These are phyloP conservation scores for Durio zibethinus DNA, from an alignment of 345 rosid genomes.

Conservation along the genomic window DNA sequence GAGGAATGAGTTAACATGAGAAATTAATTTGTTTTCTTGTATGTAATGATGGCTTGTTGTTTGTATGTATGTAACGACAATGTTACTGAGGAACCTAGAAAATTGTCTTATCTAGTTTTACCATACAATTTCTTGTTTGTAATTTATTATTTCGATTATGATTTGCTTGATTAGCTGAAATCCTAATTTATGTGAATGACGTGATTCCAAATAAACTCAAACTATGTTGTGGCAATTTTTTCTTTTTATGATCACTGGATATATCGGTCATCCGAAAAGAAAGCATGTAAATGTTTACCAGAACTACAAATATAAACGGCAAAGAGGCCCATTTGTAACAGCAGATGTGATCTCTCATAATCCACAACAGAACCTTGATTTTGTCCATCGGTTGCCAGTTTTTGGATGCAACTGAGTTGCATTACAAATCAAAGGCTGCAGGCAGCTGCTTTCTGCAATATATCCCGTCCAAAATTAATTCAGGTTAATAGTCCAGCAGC, in stretches of 20 bases:
- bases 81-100: neutral
- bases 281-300: neutral
- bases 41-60: neutral
- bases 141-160: neutral
- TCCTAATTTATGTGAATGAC: neutral
- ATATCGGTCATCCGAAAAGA: neutral
- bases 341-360: neutral
- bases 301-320: neutral
- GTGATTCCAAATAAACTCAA: neutral
- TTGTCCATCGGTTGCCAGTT: neutral
- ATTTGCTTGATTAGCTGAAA: neutral
- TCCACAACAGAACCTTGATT: neutral
- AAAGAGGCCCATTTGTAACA: neutral
- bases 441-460: neutral
- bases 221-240: neutral
- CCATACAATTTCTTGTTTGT: neutral
- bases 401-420: neutral
- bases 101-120: neutral
- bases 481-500: neutral
- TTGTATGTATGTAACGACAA: neutral
- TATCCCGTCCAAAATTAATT: neutral
- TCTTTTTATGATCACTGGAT: neutral
- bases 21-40: neutral
- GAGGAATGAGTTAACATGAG: conserved; percentile 4
- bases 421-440: neutral